Base-by-base conservation (phyloP, 2,329 filamentous ascomycete genomes). In the Blastomyces silverae region DNA sequence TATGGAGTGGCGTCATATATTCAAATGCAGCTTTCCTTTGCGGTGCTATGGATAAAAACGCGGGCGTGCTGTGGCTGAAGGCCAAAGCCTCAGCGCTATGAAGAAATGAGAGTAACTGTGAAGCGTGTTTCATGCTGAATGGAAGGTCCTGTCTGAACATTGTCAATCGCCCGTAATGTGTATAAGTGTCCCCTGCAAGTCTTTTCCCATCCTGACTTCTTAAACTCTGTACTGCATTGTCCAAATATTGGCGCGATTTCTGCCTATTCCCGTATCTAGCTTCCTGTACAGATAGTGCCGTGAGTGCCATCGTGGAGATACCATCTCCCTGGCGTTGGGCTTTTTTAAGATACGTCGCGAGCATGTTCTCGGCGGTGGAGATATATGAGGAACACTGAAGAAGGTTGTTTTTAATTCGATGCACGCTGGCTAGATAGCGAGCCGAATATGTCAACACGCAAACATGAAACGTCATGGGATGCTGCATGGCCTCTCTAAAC, bases 201-300 rank as follows among this genome's bases (percentile, higher is more conserved):
- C 68, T 73, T 28, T 63, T 63, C 56, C 73, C 73, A 17, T 71
- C 67, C 13, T 70, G 73, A 8, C 71, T 68, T 37, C 72, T 73
- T 58, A 77, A 66, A 34, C 75, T 69, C 50, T 73, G 71, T n/a
- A 73, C 65, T 10, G 75, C 76, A 50, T 69, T 71, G 8, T 76
- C 69, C 20, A 73, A 66, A 66, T 74, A 74, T 11, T 65, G 58
- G 50, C 69, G 64, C 7, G 73, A 73, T 39, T 70, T 67, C 34
- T 69, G 62, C 56, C 72, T 72, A 64, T 66, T 70, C 3, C 77
- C 76, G 60, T 77, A 78, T 61, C 77, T 72, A 58, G 76, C 73
- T 67, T 79, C 77, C 50, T 76, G 72, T 20, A 79, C 65, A 6
- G 76, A 73, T 67, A 79, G 69, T 7, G 76, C 76, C 0, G 74